phyloP scores from a whole-genome alignment of 371 early-diverging fungal genomes.

The Mucor sp. region DNA sequence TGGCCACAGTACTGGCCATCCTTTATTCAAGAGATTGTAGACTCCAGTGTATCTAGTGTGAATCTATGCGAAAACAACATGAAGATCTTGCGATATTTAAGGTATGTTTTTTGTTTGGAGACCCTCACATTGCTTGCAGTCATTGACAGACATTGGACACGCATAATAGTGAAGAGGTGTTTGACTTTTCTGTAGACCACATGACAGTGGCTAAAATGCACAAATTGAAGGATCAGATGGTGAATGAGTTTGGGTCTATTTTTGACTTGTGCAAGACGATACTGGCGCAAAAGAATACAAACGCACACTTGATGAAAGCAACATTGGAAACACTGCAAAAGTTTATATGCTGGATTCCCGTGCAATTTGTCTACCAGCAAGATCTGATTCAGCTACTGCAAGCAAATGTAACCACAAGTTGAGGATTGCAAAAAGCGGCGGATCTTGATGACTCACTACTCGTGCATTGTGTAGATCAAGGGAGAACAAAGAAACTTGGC shows the following conservation, averaged over 20 bases:
- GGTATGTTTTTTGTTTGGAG: constrained; percentile 52
- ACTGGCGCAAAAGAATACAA: constrained; percentile 68
- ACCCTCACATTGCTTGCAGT: too few relatives aligned
- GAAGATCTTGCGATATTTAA: constrained; percentile 91
- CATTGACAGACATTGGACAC: background rate
- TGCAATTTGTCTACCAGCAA: constrained; percentile 18
- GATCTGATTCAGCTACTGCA: constrained; percentile 15
- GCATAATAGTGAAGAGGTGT: constrained; percentile 89
- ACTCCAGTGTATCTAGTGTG: constrained; percentile 82
- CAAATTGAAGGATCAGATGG: constrained; percentile 88
- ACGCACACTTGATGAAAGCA: constrained; percentile 75
- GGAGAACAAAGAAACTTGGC: constrained; percentile 16
- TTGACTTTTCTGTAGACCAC: constrained; percentile 91
- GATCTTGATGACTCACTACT: background rate
- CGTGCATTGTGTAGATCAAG: background rate
- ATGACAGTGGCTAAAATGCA: constrained; percentile 91
- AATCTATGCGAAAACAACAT: constrained; percentile 97
- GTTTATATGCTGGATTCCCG: constrained; percentile 28
- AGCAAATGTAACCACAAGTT: constrained; percentile 9
- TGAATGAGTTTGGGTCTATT: constrained; percentile 90
- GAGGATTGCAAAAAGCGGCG: background rate
- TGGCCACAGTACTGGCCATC: constrained; percentile 99
- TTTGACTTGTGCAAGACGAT: constrained; percentile 93
- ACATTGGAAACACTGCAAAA: constrained; percentile 81
- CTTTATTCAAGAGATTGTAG: constrained; percentile 96